Evolutionary conservation across 352 stramenopile genomes (phyloP), one percentile per base, ranked within the genome.

Genomic region (Pythium rishiriense): DNA sequence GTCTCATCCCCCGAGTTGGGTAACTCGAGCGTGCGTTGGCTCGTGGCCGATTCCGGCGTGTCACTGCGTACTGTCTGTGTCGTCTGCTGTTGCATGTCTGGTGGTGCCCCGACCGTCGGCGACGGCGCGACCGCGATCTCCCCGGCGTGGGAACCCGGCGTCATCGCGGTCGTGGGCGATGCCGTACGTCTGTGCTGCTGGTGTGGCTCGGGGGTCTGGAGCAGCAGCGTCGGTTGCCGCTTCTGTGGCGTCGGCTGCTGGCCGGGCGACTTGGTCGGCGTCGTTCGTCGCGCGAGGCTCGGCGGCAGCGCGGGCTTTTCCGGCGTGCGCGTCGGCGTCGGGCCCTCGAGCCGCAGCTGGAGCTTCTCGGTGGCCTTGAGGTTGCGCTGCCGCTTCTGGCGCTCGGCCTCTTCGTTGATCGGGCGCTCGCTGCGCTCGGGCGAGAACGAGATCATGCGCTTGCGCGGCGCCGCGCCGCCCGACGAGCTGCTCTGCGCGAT

Each of bases 371-470:
- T 88, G 3, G 76, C 79, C 62, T 88, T 88, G 26, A 91, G 58
- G 55, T 91, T 91, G 50, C 83, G 86, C 60, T 88, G 69, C n/a
- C 84, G 58, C 60, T 87, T 85, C 48, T 75, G 77, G 14, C 81
- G 68, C 48, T 78, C 80, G 26, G 85, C 59, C 7, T 66, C 80
- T 65, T 69, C 54, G 56, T 89, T 88, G 66, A 85, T 78, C 0
- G 73, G 71, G 0, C 74, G 79, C 26, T 84, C 78, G 9, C 72
- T 69, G n/a, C 80, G 78, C 56, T 89, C 80, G 2, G 83, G 82
- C 0, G 83, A 91, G 64, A 90, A 91, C 6, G 83, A 91, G 43
- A 91, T 91, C 83, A 91, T 91, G 48, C 83, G 83, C 62, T 91
- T 91, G 48, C 83, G 73, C 25, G 75, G 83, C 4, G 78, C 83